These are phyloP conservation scores for Viola pubescens DNA, from an alignment of 441 rosid genomes.

Conservation along the genomic window DNA sequence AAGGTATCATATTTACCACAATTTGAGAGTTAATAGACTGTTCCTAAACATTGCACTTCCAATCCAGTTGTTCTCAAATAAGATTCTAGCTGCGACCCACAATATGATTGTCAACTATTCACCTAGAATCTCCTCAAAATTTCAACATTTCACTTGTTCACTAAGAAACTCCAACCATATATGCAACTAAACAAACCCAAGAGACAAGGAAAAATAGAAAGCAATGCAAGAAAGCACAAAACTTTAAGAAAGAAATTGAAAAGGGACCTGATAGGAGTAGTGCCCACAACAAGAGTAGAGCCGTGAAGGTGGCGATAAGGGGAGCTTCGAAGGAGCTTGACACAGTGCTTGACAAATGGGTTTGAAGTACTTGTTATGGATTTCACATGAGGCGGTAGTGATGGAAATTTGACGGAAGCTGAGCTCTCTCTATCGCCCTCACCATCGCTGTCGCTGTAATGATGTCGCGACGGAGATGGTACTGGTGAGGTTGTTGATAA, in stretches of 20 bases:
- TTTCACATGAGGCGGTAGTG: constrained; percentile 41
- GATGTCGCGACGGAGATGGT: background rate
- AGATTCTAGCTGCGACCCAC: too few relatives aligned
- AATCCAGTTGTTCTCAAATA: too few relatives aligned
- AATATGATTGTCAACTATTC: too few relatives aligned
- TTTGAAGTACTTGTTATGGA: constrained; percentile 63
- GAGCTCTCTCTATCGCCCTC: constrained; percentile 9
- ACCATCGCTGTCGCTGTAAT: constrained; percentile 1
- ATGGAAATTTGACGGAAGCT: constrained; percentile 14
- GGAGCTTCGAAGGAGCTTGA: constrained; percentile 68
- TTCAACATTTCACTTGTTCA: too few relatives aligned
- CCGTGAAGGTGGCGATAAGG: constrained; percentile 73
- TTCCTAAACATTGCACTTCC: too few relatives aligned
- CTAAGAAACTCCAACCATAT: too few relatives aligned
- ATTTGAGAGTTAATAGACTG: too few relatives aligned
- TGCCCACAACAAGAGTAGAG: constrained; percentile 70
- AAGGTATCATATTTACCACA: too few relatives aligned
- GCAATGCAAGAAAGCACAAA: background rate
- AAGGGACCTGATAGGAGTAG: constrained; percentile 65
- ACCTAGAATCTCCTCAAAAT: too few relatives aligned
- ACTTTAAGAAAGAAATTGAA: background rate
- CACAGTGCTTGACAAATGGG: constrained; percentile 82
- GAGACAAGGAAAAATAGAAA: too few relatives aligned
- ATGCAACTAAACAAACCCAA: too few relatives aligned
- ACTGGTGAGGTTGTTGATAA: constrained; percentile 3